Evolutionary conservation across 2,329 filamentous ascomycete genomes (phyloP), one percentile per base, ranked within the genome.

Genomic region (Pseudogymnoascus sp.): DNA sequence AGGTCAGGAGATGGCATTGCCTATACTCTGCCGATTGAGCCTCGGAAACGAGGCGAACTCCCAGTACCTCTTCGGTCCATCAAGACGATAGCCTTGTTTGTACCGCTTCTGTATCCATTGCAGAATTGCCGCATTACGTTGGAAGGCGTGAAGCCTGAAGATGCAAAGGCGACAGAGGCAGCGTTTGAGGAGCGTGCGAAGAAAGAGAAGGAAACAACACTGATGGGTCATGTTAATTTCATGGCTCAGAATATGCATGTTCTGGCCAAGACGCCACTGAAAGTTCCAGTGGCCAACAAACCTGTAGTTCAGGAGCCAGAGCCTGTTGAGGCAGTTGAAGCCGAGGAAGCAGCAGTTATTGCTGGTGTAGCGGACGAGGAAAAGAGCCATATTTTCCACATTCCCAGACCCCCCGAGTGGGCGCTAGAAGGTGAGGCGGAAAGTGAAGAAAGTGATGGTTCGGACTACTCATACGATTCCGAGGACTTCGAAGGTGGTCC

Each of bases 371-470:
- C 68, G 61, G 67, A 70, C 64, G 66, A 70, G 3, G 85, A 84
- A 28, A 84, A 81, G 63, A 81, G 81, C 36, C 90, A 93, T 70
- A 77, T 95, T 59, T 83, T 88, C 65, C 77, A 89, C 64, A 90
- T 95, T 62, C 84, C 89, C 10, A 81, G 90, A 6, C 91, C 91
- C 8, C 89, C 89, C 0, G 91, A 96, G 74, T 96, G 91, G 91
- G 68, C 65, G 4, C 60, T 70, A 5, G 50, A 56, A 34, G 59
- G 70, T n/a, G 66, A 70, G 75, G 75, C 78, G n/a, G 78, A 79
- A 4, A 77, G 78, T 3, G 74, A 75, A 18, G 78, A 78, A 11
- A 76, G 76, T 11, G 80, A 81, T 44, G 78, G 80, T 18, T 79
- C 78, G 1, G 78, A 79, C 3, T 79, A 82, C 56, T 80, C 76